Evolutionary conservation across 2,329 filamentous ascomycete species (phyloP), one percentile per base, ranked within the genome.

Genomic region (Xylariaceae sp.): DNA sequence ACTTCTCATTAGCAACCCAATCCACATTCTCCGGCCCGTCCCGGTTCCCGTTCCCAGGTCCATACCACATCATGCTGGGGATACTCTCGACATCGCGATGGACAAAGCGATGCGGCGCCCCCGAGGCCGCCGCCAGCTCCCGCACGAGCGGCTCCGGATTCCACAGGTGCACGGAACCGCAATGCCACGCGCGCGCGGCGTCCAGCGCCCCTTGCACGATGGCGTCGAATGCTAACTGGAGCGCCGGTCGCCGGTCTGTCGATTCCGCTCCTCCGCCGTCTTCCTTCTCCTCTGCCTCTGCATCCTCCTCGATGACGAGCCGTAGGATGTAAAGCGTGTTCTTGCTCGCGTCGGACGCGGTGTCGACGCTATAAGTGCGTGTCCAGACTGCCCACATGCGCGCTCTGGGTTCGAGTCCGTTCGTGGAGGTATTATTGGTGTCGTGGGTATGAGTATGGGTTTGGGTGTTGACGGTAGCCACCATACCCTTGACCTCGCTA

Each of bases 1-100:
- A 91, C 72, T 89, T 91, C 71, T 91, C 87, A 65, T 88, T 89
- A 9, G 77, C 80, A 49, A 89, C 71, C 88, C 88, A 92, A 48
- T 88, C 82, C 4, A 89, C 71, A 32, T 80, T 73, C 29, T 80
- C 74, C 4, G 19, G 19, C 19, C 19, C 19, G 19, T 19, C 19
- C 19, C 76, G 73, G 1, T 69, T 73, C 1, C 76, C 73, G 1
- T 69, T 73, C 1, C 72, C 65, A 3, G 76, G 80, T 1, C 75
- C 85, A 64, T 87, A 86, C 87, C 86, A 91, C 71, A 80, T 82
- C 69, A 91, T 66, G 63, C 85, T 87, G 0, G 86, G 75, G 56
- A 92, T 87, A 67, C 85, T 89, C 51, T 85, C 79, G 48, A 71
- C 72, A 52, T 90, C 81, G 35, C 88, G 74, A 2, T 80, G 74